Percentiles rank a stretch among this genome's conserved stretches.
Evolutionary conservation across 2,329 filamentous ascomycete species (phyloP).

Genomic region (Pyrenochaeta sp.): DNA sequence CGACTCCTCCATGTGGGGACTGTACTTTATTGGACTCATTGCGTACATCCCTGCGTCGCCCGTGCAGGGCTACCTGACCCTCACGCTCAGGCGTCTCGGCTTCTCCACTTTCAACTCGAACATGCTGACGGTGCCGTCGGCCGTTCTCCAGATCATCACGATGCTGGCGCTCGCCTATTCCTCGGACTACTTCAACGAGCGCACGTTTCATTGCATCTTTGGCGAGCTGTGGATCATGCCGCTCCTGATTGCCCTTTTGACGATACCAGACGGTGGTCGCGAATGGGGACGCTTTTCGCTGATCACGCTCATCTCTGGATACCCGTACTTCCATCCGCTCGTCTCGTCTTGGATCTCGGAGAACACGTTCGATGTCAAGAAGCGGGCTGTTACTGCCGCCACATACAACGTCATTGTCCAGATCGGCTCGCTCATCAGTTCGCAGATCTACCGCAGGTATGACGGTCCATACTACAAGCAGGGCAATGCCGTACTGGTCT

Average conservation of each 20-base stretch:
- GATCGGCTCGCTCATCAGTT: conserved; percentile 48
- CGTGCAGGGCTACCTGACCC: conserved; percentile 48
- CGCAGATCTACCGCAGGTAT: conserved; percentile 59
- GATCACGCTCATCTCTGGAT: conserved; percentile 48
- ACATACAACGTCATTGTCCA: conserved; percentile 65
- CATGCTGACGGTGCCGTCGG: conserved; percentile 51
- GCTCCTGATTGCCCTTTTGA: conserved; percentile 48
- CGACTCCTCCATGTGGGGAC: conserved; percentile 64
- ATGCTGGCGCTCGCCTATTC: conserved; percentile 53
- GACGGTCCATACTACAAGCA: conserved; percentile 62
- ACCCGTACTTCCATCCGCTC: conserved; percentile 62
- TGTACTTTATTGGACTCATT: conserved; percentile 59
- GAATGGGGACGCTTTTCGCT: conserved; percentile 51
- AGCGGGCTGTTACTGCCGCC: conserved; percentile 67
- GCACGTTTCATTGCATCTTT: conserved; percentile 57
- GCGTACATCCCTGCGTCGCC: conserved; percentile 47
- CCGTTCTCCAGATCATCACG: conserved; percentile 59
- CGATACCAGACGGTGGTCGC: conserved; percentile 41
- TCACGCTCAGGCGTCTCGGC: conserved; percentile 49
- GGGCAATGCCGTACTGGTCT: conserved; percentile 62
- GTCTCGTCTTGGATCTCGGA: conserved; percentile 67
- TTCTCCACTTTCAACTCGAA: conserved; percentile 54
- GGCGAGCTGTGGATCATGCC: conserved; percentile 53
- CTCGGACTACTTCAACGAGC: conserved; percentile 59
- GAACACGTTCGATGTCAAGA: conserved; percentile 69